These are phyloP conservation scores for Diplodia sapinea DNA, from an alignment of 2,329 filamentous ascomycete genomes.

Conservation along the genomic window DNA sequence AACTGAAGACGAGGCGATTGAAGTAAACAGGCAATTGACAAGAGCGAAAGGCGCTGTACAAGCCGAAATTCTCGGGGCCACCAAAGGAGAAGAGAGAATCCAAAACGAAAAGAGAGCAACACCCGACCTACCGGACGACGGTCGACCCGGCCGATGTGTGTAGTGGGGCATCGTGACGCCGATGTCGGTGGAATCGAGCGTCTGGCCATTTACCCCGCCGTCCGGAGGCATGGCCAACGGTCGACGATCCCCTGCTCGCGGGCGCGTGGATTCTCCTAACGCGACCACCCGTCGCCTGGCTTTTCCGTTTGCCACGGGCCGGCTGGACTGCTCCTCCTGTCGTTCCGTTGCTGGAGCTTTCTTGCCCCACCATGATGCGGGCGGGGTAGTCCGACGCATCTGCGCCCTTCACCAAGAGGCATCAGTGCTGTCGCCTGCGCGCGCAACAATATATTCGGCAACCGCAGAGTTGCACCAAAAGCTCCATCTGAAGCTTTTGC, in stretches of 20 bases:
- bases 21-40: neutral
- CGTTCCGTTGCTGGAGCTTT: neutral
- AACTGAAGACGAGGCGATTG: neutral
- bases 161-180: constrained; percentile 13
- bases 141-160: neutral
- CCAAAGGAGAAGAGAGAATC: too few relatives aligned
- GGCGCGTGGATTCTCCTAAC: neutral
- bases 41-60: neutral
- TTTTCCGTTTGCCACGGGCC: neutral
- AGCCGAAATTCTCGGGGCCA: too few relatives aligned
- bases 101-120: neutral
- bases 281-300: neutral
- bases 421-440: neutral
- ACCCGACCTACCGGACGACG: neutral
- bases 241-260: constrained; percentile 27
- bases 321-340: neutral
- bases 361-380: constrained; percentile 7
- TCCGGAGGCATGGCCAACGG: neutral
- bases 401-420: too few relatives aligned
- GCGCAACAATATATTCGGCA: neutral
- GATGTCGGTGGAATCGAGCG: neutral
- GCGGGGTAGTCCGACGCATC: constrained; percentile 9
- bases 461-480: neutral
- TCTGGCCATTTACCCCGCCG: constrained; percentile 18
- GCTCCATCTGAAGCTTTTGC: neutral